Evolutionary conservation across 192 early-diverging fungal genomes (phyloP).

Genomic region (Coemansia brasiliensis): DNA sequence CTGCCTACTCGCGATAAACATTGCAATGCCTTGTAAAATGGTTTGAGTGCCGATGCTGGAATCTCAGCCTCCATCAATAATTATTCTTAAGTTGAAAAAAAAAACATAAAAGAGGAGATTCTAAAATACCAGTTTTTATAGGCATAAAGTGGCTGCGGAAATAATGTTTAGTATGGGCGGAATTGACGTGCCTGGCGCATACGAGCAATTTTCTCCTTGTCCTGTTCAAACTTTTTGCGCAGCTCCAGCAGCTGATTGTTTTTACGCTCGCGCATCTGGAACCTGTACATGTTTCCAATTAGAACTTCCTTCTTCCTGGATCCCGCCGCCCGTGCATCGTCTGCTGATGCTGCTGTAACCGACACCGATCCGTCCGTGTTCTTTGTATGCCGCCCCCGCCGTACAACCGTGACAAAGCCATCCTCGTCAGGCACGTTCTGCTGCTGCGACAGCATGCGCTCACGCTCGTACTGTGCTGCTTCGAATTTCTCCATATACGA

Average conservation of each 20-base stretch:
- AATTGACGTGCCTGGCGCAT: conserved; percentile 81
- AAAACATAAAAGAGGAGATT: background rate
- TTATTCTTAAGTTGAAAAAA: background rate
- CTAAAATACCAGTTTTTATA: background rate
- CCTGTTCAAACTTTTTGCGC: conserved; percentile 90
- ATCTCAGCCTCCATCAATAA: conserved; percentile 46
- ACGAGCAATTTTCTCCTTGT: conserved; percentile 78
- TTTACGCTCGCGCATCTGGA: conserved; percentile 92
- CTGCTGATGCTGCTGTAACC: conserved; percentile 60
- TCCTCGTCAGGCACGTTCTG: conserved; percentile 88
- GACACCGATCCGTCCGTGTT: conserved; percentile 72
- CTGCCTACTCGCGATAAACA: conserved; percentile 64
- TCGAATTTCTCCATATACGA: conserved; percentile 76
- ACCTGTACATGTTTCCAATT: conserved; percentile 90
- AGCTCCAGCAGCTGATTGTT: conserved; percentile 84
- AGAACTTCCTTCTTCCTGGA: conserved; percentile 66
- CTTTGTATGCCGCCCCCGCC: conserved; percentile 62
- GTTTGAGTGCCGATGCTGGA: conserved; percentile 44
- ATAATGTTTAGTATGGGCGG: conserved; percentile 74
- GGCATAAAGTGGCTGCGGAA: background rate
- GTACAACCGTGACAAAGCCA: conserved; percentile 85
- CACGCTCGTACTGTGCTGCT: conserved; percentile 68
- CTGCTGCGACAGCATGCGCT: conserved; percentile 61
- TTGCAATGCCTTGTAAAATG: conserved; percentile 60
- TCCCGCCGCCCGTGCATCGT: conserved; percentile 62